Base-by-base conservation (phyloP, 2,329 filamentous ascomycete genomes). In the Cytospora leucostoma region DNA sequence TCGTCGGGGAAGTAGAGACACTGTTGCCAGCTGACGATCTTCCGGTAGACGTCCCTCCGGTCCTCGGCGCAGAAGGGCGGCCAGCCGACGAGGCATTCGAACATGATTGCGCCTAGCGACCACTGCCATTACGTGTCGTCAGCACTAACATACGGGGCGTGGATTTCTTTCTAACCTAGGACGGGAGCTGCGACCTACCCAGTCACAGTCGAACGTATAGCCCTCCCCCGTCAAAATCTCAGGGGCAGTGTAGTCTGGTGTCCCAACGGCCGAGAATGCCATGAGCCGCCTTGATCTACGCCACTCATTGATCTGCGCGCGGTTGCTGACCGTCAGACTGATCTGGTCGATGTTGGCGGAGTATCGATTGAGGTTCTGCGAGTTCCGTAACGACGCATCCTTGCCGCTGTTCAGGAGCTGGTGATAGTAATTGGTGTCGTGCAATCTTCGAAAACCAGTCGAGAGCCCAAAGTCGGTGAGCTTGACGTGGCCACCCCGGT, bases 41-140 rank as follows among this genome's bases (percentile, higher is more conserved):
- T 92, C 55, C 89, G 85, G 75, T 92, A 92, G 10, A 89, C 92
- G 73, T 92, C 89, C 71, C 89, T 88, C 12, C 87, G 84, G 72
- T 92, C 88, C 71, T 92, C 89, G 10, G 89, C 89, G 74, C 89
- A 92, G 81, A 93, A 93, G 56, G 90, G 90, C 56, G 90, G 90
- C 88, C 90, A 93, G 65, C 90, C 90, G 69, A 93, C 89, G 67
- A 93, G 81, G 74, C 90, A 93, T 73, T 93, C 90, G 70, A 93
- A 93, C 89, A 93, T 92, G 75, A 93, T 93, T 34, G 90, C 91
- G 65, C 90, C 90, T 35, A 92, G 82, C 59, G 87, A 90, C 90
- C 90, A 93, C 89, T 65, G 19, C 11, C 15, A 12, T 56, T 47
- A 34, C 21, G 2, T 3, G 21, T 5, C 11, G 32, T 64, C 17